Evolutionary conservation across 1,139 yeast genomes (phyloP), one percentile per base, ranked within the genome.

Genomic region (Arxiozyma slooffiae): DNA sequence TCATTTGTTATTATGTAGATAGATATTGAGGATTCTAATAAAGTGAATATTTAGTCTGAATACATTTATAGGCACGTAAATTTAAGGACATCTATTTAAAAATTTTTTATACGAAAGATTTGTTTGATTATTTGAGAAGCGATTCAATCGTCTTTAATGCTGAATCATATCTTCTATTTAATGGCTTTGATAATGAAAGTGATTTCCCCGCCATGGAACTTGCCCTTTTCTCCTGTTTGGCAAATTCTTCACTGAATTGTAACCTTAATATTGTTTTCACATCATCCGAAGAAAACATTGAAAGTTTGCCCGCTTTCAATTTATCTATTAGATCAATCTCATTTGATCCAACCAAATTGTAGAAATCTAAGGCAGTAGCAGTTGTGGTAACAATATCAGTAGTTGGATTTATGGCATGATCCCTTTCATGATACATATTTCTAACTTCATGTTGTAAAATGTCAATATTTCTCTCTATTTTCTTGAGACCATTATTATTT

Each of bases 401-500:
- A 4, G 11, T 30, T 2, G 36, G 6, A 14, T 4, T 30, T 30
- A 14, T 30, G 7, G 83, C 80, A n/a, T 71, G 69, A 47, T 77
- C 77, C 0, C 87, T 82, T 48, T 77, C 75, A 21, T 70, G 67
- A 57, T 80, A 76, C 22, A 85, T 73, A 53, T 80, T 81, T 58
- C 88, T 76, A 53, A 84, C 75, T 75, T 82, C 79, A 62, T 86
- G 95, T 67, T 85, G 95, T 47, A 87, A 68, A 0, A 86, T 82
- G 51, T 80, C 76, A 38, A 86, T 81, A 63, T 87, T 86, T 60
- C 82, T 75, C 52, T 81, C 69, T 55, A 87, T 71, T 59, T 81
- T 79, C 62, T 80, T 80, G 48, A 85, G 73, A 41, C 96, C 96
- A 59, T 78, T 77, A 20, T 70, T 68, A 62, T 85, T 85, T 60